These are phyloP conservation scores for Stagonosporopsis rhizophila DNA, from an alignment of 2,329 filamentous ascomycete genomes.

Conservation along the genomic window DNA sequence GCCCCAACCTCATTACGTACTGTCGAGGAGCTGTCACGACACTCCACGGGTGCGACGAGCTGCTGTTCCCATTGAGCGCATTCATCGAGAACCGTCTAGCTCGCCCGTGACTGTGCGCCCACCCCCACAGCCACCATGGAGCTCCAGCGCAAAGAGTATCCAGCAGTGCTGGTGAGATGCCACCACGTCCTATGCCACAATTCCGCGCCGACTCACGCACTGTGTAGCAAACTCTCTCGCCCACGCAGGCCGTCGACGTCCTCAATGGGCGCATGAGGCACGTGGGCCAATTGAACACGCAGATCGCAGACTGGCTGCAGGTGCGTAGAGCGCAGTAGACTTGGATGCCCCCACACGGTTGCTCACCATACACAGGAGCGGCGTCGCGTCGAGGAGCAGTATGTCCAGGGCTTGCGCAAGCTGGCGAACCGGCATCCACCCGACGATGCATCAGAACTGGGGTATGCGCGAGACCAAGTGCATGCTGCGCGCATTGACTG, in stretches of 20 bases:
- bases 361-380: constrained; percentile 72
- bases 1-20: constrained; percentile 22
- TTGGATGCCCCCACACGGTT: constrained; percentile 9
- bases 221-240: constrained; percentile 77
- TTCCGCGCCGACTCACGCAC: constrained; percentile 39
- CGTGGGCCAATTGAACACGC: constrained; percentile 83
- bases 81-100: neutral
- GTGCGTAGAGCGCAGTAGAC: constrained; percentile 59
- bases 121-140: constrained; percentile 54
- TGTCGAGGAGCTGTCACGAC: constrained; percentile 36
- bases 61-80: constrained; percentile 17
- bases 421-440: constrained; percentile 77
- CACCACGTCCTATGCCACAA: constrained; percentile 24
- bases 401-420: constrained; percentile 81
- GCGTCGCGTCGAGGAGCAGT: constrained; percentile 87
- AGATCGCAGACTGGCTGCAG: constrained; percentile 97
- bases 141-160: constrained; percentile 87
- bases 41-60: constrained; percentile 33
- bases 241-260: constrained; percentile 78
- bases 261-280: constrained; percentile 87
- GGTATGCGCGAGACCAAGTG: constrained; percentile 64
- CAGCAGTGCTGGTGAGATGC: constrained; percentile 81
- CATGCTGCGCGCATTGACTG: constrained; percentile 26
- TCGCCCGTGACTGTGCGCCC: constrained; percentile 38
- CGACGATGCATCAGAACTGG: constrained; percentile 80